Conservation (phyloP, 2,329 filamentous ascomycete species). For the Alternaria brassicae region DNA sequence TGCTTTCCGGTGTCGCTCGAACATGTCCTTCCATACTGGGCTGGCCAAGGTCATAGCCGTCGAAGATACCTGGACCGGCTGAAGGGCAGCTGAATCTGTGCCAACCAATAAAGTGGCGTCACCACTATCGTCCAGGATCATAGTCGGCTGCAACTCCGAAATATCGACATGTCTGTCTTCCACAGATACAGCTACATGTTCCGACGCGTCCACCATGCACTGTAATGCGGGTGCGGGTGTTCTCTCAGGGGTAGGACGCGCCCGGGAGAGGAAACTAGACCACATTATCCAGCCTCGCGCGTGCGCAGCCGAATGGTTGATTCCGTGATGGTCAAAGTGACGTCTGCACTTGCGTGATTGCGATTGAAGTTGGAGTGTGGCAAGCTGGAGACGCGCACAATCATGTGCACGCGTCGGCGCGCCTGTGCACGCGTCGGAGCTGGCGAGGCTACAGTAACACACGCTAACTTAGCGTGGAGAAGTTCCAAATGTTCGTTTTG, state of each 20-base stretch:
- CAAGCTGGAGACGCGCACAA: constrained; percentile 1
- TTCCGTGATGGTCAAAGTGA: constrained; percentile 6
- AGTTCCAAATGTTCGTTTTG: constrained; percentile 2
- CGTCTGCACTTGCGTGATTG: constrained; percentile 8
- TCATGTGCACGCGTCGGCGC: constrained; percentile 4
- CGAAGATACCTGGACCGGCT: constrained; percentile 22
- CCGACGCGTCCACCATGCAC: constrained; percentile 2
- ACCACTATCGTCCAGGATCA: constrained; percentile 14
- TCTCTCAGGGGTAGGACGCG: constrained; percentile 15
- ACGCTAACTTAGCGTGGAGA: neutral
- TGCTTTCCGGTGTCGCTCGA: constrained; percentile 19
- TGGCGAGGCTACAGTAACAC: neutral
- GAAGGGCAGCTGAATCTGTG: constrained; percentile 6
- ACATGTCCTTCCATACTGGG: constrained; percentile 30
- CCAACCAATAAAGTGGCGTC: constrained; percentile 18
- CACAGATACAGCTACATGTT: constrained; percentile 4
- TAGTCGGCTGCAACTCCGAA: constrained; percentile 11
- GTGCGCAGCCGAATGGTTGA: neutral
- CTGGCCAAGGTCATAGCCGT: constrained; percentile 25
- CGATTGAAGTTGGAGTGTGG: constrained; percentile 5
- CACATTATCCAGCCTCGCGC: constrained; percentile 6
- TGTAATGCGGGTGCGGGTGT: constrained; percentile 3
- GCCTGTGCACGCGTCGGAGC: neutral
- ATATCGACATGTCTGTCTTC: constrained; percentile 3
- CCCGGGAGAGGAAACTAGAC: constrained; percentile 14